phyloP scores from a whole-genome alignment of 2,329 filamentous ascomycete species.

The Chrysoporthe austroafricana region DNA sequence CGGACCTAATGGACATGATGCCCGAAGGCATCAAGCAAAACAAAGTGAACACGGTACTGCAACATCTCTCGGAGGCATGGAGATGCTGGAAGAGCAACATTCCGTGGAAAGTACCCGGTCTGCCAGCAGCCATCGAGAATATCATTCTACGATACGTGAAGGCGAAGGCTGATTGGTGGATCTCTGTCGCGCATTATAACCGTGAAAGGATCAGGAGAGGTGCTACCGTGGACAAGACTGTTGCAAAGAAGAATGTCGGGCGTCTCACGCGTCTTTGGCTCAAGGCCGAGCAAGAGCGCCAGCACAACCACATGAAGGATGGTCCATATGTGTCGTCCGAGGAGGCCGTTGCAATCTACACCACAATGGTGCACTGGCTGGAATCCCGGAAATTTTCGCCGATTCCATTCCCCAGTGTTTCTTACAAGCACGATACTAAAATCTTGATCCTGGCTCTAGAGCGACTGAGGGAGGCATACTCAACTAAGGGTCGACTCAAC shows the following conservation, averaged over 20 bases:
- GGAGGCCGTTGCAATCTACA: slow-evolving; percentile 98
- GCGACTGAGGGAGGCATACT: slow-evolving; percentile 91
- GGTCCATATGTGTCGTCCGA: slow-evolving; percentile 98
- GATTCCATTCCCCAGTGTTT: slow-evolving; percentile 97
- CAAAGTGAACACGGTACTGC: slow-evolving; percentile 96
- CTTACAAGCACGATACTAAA: slow-evolving; percentile 99
- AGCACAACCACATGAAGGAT: slow-evolving; percentile 99
- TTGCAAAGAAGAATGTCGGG: slow-evolving; percentile 98
- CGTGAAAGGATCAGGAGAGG: slow-evolving; percentile 94
- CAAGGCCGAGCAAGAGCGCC: slow-evolving; percentile 96
- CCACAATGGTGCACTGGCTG: slow-evolving; percentile 97
- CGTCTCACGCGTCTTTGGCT: slow-evolving; percentile 94
- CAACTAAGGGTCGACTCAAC: slow-evolving; percentile 93
- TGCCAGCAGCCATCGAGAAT: slow-evolving; percentile 97
- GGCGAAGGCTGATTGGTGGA: slow-evolving; percentile 99
- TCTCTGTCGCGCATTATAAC: slow-evolving; percentile 98
- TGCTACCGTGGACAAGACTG: slow-evolving; percentile 97
- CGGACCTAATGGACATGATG: slow-evolving; percentile 99
- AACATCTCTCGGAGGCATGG: slow-evolving; percentile 98
- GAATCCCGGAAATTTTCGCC: slow-evolving; percentile 98
- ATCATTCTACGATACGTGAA: slow-evolving; percentile 99
- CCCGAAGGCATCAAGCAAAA: slow-evolving; percentile 99
- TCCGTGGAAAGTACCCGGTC: slow-evolving; percentile 96
- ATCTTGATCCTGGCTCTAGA: slow-evolving; percentile 95
- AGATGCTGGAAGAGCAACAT: slow-evolving; percentile 99